phyloP scores from a whole-genome alignment of 1,284 basidiomycete species.

The Heimioporus punctisporus region DNA sequence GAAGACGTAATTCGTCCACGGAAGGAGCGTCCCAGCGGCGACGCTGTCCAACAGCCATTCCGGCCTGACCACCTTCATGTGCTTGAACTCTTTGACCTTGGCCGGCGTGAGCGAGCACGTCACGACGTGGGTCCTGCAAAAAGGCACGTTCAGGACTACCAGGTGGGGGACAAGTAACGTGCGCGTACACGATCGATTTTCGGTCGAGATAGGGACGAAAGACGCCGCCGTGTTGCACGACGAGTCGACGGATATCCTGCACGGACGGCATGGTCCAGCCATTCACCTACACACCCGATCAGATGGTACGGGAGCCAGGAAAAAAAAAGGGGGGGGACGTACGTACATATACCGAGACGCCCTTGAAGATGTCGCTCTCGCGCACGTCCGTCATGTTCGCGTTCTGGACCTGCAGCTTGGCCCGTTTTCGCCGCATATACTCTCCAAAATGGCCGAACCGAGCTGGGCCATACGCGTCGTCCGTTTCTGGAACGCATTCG shows the following conservation, averaged over 20 bases:
- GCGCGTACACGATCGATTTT: conserved; percentile 71
- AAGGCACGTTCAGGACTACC: conserved; percentile 6
- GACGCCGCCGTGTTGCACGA: conserved; percentile 83
- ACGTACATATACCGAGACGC: conserved; percentile 80
- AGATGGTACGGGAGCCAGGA: too few species aligned
- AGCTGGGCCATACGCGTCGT: conserved; percentile 69
- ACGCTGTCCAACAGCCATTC: conserved; percentile 88
- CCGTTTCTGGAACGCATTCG: conserved; percentile 10
- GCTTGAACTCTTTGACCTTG: conserved; percentile 87
- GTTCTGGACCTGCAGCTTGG: conserved; percentile 91
- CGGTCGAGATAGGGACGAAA: conserved; percentile 86
- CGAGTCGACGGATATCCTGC: conserved; percentile 81
- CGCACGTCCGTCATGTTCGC: conserved; percentile 46
- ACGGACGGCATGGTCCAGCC: conserved; percentile 91
- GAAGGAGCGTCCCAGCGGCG: conserved; percentile 64
- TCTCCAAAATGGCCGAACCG: conserved; percentile 85
- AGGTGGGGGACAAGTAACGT: background rate
- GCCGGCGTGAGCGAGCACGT: conserved; percentile 90
- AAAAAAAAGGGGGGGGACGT: background rate
- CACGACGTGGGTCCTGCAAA: conserved; percentile 82
- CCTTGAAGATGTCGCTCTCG: conserved; percentile 65
- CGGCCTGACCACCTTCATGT: conserved; percentile 88
- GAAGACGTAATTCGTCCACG: conserved; percentile 76
- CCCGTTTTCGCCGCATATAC: conserved; percentile 90
- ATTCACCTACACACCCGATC: conserved; percentile 70